Evolutionary conservation across 345 rosid genomes (phyloP).

Genomic region (Lagerstroemia speciosa): DNA sequence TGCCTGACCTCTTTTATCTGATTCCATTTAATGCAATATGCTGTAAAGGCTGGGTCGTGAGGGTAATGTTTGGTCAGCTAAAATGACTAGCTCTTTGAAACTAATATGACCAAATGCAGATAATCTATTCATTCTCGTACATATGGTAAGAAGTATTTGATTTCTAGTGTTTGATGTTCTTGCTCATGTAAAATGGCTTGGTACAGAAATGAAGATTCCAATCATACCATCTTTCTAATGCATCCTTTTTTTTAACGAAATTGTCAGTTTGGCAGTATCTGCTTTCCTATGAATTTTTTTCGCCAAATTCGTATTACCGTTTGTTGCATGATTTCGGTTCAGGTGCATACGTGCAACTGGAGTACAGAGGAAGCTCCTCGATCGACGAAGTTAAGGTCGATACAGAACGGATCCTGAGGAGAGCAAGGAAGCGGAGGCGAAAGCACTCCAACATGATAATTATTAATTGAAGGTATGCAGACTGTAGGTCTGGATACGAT

Average conservation of each 20-base stretch:
- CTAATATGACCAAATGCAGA: too few species aligned
- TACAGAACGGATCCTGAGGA: conserved; percentile 51
- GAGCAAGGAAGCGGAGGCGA: conserved; percentile 76
- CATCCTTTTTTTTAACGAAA: not conserved
- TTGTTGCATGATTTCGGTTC: not conserved
- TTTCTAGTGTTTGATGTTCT: too few species aligned
- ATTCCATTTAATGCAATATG: not conserved
- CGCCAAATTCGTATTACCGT: not conserved
- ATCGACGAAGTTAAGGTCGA: conserved; percentile 41
- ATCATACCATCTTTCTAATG: not conserved
- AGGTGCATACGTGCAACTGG: not conserved
- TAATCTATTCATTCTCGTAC: too few species aligned
- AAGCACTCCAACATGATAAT: conserved; percentile 46
- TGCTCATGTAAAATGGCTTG: too few species aligned
- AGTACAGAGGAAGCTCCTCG: conserved; percentile 5
- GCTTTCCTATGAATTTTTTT: not conserved
- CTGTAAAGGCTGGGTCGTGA: not conserved
- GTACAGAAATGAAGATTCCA: too few species aligned
- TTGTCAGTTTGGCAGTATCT: not conserved
- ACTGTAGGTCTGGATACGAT: not conserved
- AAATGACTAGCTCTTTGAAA: too few species aligned
- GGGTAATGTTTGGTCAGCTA: not conserved
- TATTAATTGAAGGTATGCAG: conserved; percentile 52
- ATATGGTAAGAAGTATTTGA: too few species aligned
- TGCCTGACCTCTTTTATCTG: not conserved